Evolutionary conservation across 1,284 basidiomycete species (phyloP).

Genomic region (Limonomyces culmigenus): DNA sequence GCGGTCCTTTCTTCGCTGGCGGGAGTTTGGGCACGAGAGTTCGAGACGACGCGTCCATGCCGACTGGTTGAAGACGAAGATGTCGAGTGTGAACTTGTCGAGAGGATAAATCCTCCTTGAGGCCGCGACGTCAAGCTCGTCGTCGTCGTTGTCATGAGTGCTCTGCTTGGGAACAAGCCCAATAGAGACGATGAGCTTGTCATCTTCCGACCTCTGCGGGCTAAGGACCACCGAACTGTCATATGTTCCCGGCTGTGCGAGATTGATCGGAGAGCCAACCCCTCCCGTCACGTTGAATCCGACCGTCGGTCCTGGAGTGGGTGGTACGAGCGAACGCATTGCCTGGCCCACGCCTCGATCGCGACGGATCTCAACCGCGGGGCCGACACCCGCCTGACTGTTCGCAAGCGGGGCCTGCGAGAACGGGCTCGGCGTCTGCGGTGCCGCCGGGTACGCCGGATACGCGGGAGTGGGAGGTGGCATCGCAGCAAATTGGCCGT

Average conservation of each 20-base stretch:
- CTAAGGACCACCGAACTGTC: no score
- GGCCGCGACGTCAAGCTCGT: constrained; percentile 8
- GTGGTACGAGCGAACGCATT: constrained; percentile 19
- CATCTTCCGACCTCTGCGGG: no score
- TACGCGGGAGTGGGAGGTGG: constrained; percentile 51
- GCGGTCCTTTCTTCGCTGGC: constrained; percentile 26
- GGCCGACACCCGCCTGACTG: constrained; percentile 27
- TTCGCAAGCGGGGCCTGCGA: constrained; percentile 36
- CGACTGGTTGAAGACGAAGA: constrained; percentile 82
- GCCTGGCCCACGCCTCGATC: constrained; percentile 23
- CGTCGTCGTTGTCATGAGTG: constrained; percentile 6
- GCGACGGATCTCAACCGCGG: constrained; percentile 46
- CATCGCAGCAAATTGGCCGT: background rate
- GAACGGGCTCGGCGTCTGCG: constrained; percentile 29
- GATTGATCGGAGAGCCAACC: background rate
- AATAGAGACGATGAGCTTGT: constrained; percentile 58
- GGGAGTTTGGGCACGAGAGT: constrained; percentile 46
- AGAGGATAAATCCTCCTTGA: constrained; percentile 43
- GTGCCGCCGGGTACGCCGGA: constrained; percentile 35
- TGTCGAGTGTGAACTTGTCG: constrained; percentile 68
- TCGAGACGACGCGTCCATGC: constrained; percentile 64
- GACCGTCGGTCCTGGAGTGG: constrained; percentile 38
- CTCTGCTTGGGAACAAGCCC: constrained; percentile 30
- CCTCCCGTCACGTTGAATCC: constrained; percentile 11
- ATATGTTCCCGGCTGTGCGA: constrained; percentile 9